Percentiles rank a stretch among this genome's conserved stretches.
phyloP scores from a whole-genome alignment of 1,139 yeast species.

The Magnusiomyces fungicola region DNA sequence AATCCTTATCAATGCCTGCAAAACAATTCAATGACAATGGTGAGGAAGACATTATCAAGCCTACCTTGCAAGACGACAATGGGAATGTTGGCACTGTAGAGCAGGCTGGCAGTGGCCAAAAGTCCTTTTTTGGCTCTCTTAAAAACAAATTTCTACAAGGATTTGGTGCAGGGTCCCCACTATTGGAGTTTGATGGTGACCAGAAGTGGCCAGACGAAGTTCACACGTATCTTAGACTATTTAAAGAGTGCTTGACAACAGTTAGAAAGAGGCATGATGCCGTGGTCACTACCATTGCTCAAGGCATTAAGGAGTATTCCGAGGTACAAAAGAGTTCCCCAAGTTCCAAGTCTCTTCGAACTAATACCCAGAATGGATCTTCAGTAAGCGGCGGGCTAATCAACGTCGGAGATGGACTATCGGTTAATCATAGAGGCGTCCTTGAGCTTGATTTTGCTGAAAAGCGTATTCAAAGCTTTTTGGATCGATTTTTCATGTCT shows the following conservation, averaged over 20 bases:
- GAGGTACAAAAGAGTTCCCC: conserved; percentile 4
- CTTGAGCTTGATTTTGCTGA: conserved; percentile 24
- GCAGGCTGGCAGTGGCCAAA: no score
- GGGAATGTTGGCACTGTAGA: no score
- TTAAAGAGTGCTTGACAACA: conserved; percentile 56
- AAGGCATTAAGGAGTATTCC: conserved; percentile 77
- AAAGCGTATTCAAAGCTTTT: conserved; percentile 60
- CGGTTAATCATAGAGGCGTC: conserved; percentile 10
- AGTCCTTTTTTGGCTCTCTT: conserved; percentile 15
- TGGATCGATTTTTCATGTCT: conserved; percentile 77
- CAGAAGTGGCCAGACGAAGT: conserved; percentile 67
- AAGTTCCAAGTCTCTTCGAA: neutral
- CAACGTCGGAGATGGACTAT: neutral
- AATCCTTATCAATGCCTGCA: neutral
- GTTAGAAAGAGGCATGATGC: conserved; percentile 87
- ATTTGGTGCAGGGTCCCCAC: conserved; percentile 43
- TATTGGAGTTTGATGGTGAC: conserved; percentile 42
- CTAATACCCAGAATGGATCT: no score
- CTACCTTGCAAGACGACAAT: neutral
- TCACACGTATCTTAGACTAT: conserved; percentile 58
- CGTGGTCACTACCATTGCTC: conserved; percentile 88
- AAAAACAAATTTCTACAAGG: conserved; percentile 27
- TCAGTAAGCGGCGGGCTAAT: neutral
- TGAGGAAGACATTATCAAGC: neutral
- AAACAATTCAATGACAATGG: neutral